Evolutionary conservation across 192 early-diverging fungal genomes (phyloP).

Genomic region (Coemansia sp.): DNA sequence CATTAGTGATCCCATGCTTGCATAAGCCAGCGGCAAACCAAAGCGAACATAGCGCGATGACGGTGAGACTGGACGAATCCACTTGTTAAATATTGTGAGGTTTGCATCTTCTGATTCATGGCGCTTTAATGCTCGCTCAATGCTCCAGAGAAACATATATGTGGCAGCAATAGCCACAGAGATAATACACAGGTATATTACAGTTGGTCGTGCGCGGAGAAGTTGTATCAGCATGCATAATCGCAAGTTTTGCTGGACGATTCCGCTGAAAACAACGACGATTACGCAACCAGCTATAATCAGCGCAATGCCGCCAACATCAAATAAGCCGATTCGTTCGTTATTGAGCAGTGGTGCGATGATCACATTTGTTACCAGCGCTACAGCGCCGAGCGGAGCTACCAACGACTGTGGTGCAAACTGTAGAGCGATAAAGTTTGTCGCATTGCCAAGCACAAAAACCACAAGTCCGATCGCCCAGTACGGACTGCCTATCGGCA

Average conservation of each 20-base stretch:
- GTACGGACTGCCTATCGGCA: slow-evolving; percentile 29
- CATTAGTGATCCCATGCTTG: slow-evolving; percentile 74
- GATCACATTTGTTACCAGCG: slow-evolving; percentile 79
- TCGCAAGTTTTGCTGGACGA: slow-evolving; percentile 64
- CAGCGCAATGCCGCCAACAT: slow-evolving; percentile 69
- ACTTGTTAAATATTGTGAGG: slow-evolving; percentile 14
- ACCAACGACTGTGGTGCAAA: slow-evolving; percentile 82
- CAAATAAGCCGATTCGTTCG: slow-evolving; percentile 65
- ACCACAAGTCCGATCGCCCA: slow-evolving; percentile 72
- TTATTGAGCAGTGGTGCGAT: slow-evolving; percentile 75
- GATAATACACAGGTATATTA: slow-evolving; percentile 65
- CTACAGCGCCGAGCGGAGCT: slow-evolving; percentile 74
- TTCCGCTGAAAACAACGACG: slow-evolving; percentile 69
- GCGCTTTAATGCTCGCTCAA: slow-evolving; percentile 53
- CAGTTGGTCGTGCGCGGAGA: slow-evolving; percentile 63
- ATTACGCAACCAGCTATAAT: slow-evolving; percentile 74
- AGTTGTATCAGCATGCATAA: slow-evolving; percentile 71
- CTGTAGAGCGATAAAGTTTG: slow-evolving; percentile 72
- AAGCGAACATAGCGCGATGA: slow-evolving; percentile 53
- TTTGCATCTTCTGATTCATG: slow-evolving; percentile 7
- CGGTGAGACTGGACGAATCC: slow-evolving; percentile 32
- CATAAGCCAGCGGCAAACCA: slow-evolving; percentile 70
- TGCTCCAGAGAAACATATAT: slow-evolving; percentile 60
- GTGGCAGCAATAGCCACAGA: slow-evolving; percentile 57
- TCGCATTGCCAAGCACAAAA: slow-evolving; percentile 70